phyloP scores from a whole-genome alignment of 2,329 filamentous ascomycete genomes.

The Aspergillus ustus region DNA sequence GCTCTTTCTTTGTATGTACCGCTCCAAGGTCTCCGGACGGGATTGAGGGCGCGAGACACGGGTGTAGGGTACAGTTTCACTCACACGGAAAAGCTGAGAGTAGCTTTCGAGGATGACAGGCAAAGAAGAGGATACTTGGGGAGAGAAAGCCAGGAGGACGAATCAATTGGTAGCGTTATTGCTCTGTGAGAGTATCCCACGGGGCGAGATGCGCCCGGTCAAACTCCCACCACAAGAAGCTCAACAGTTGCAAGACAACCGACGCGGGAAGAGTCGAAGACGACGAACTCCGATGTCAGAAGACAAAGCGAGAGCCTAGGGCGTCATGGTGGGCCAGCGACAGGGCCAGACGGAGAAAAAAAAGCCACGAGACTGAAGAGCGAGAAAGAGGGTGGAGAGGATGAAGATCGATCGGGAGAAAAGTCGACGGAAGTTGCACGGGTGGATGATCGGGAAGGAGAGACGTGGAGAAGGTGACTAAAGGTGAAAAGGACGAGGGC shows the following conservation, averaged over 20 bases:
- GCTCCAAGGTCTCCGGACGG: conserved; percentile 10
- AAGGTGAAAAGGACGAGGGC: conserved; percentile 13
- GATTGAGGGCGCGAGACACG: conserved; percentile 17
- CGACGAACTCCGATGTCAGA: conserved; percentile 21
- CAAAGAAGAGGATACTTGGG: conserved; percentile 12
- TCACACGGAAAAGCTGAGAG: conserved; percentile 5
- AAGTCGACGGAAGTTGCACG: conserved; percentile 23
- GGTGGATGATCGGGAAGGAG: conserved; percentile 19
- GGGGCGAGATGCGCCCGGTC: conserved; percentile 23
- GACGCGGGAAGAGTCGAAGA: conserved; percentile 18
- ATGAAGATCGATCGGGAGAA: conserved; percentile 25
- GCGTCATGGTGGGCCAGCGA: conserved; percentile 31
- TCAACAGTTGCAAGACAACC: conserved; percentile 23
- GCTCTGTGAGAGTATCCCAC: conserved; percentile 19
- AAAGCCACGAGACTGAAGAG: conserved; percentile 24
- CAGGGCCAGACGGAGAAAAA: conserved; percentile 27
- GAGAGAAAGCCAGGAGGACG: conserved; percentile 9
- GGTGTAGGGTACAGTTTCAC: conserved; percentile 8
- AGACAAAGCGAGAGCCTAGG: conserved; percentile 24
- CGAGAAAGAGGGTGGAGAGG: conserved; percentile 18
- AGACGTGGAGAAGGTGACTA: conserved; percentile 19
- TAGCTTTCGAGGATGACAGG: neutral
- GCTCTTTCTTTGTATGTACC: conserved; percentile 11
- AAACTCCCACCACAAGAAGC: conserved; percentile 19
- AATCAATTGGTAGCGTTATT: conserved; percentile 18